phyloP scores from a whole-genome alignment of 768 basidiomycete genomes.

The Serendipita sp. region DNA sequence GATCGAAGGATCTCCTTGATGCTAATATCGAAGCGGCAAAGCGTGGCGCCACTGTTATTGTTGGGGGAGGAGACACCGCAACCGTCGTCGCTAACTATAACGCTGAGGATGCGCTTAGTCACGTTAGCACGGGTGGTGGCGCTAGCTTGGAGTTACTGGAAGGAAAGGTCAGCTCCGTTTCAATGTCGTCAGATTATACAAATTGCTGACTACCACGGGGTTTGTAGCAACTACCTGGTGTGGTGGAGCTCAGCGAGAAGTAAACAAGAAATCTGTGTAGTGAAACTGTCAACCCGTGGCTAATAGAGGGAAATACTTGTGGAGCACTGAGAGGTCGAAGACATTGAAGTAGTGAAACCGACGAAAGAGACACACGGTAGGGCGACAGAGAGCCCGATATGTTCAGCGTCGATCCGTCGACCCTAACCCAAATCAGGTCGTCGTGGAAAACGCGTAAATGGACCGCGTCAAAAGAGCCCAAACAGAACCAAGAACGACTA shows the following conservation, averaged over 20 bases:
- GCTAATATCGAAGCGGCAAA: slow-evolving; percentile 75
- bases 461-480: background rate
- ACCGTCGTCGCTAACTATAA: slow-evolving; percentile 79
- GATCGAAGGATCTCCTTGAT: slow-evolving; percentile 70
- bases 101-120: slow-evolving; percentile 78
- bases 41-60: slow-evolving; percentile 79
- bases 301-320: no score
- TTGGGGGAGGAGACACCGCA: slow-evolving; percentile 94
- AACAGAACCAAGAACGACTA: background rate
- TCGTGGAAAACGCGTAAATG: background rate
- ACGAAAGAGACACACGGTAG: no score
- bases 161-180: slow-evolving; percentile 61
- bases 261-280: slow-evolving; percentile 12
- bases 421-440: no score
- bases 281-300: no score
- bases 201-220: slow-evolving; percentile 12
- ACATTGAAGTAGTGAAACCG: no score
- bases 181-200: background rate
- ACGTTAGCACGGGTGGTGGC: slow-evolving; percentile 92
- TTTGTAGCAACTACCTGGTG: slow-evolving; percentile 66
- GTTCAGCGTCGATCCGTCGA: no score
- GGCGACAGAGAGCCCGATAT: no score
- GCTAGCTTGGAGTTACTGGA: slow-evolving; percentile 90
- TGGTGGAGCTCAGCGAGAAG: slow-evolving; percentile 80
- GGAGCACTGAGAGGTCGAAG: no score